phyloP scores from a whole-genome alignment of 768 basidiomycete genomes.

The Boletus rufocinnamomeus region DNA sequence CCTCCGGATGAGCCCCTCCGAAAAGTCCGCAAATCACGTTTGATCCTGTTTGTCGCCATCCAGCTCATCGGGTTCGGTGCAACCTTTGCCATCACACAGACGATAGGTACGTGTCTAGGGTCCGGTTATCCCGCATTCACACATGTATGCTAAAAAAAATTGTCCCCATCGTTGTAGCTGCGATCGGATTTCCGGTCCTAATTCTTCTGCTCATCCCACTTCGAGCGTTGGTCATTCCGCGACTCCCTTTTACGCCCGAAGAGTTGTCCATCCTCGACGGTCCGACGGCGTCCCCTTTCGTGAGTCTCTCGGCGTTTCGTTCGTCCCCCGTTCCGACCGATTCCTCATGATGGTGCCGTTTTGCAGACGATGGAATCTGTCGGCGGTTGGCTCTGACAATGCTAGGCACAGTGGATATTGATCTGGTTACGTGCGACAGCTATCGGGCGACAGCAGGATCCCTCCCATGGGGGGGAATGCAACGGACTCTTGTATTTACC shows the following conservation, averaged over 20 bases:
- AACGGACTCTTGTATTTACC: not conserved
- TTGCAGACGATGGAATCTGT: slow-evolving; percentile 47
- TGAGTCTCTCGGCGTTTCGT: slow-evolving; percentile 42
- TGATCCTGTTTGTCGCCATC: slow-evolving; percentile 69
- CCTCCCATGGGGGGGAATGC: not conserved
- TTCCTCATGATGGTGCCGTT: not conserved
- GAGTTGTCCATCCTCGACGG: slow-evolving; percentile 88
- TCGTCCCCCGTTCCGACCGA: no score
- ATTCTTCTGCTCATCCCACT: slow-evolving; percentile 83
- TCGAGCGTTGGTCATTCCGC: slow-evolving; percentile 69
- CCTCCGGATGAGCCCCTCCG: slow-evolving; percentile 68
- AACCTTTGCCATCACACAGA: slow-evolving; percentile 90
- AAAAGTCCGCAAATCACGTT: slow-evolving; percentile 70
- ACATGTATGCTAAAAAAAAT: not conserved
- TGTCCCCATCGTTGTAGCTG: slow-evolving; percentile 46
- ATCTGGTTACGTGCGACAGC: not conserved
- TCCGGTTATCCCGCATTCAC: not conserved
- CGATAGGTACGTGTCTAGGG: slow-evolving; percentile 56
- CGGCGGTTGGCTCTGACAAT: slow-evolving; percentile 33
- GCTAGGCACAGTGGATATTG: not conserved
- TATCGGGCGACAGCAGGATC: not conserved
- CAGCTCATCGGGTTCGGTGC: slow-evolving; percentile 85
- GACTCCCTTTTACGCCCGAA: slow-evolving; percentile 69
- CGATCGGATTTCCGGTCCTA: slow-evolving; percentile 89
- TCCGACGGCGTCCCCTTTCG: slow-evolving; percentile 85